These are phyloP conservation scores for Colletotrichum sansevieriae DNA, from an alignment of 2,329 filamentous ascomycete genomes.

Conservation along the genomic window DNA sequence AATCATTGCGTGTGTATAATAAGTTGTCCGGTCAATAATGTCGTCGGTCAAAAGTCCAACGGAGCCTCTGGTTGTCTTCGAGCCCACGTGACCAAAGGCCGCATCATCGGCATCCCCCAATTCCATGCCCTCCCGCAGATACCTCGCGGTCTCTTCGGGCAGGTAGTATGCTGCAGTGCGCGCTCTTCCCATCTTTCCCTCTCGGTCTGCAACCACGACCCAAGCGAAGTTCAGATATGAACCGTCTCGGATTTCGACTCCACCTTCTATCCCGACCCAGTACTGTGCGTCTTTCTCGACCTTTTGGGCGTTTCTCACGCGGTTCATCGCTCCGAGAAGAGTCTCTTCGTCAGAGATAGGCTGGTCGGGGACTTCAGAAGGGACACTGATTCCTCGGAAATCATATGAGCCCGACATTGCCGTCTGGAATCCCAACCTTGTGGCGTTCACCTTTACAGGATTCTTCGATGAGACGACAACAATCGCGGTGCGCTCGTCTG, in stretches of 20 bases:
- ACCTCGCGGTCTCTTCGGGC: slow-evolving; percentile 51
- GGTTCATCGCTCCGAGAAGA: slow-evolving; percentile 54
- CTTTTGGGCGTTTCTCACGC: slow-evolving; percentile 50
- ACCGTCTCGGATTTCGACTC: slow-evolving; percentile 48
- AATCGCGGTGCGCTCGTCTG: slow-evolving; percentile 1
- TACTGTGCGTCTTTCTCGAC: slow-evolving; percentile 51
- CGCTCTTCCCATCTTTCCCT: slow-evolving; percentile 51
- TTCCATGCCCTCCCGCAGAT: slow-evolving; percentile 55
- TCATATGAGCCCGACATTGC: slow-evolving; percentile 42
- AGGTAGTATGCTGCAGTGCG: slow-evolving; percentile 55
- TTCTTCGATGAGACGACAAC: slow-evolving; percentile 56
- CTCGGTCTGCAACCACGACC: slow-evolving; percentile 51
- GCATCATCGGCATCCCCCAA: slow-evolving; percentile 56
- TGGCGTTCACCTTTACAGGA: slow-evolving; percentile 55
- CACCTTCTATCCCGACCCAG: slow-evolving; percentile 58
- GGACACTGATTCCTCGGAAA: slow-evolving; percentile 49
- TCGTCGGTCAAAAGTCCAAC: slow-evolving; percentile 56
- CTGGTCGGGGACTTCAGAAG: slow-evolving; percentile 56
- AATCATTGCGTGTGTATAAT: slow-evolving; percentile 56
- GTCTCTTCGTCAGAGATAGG: slow-evolving; percentile 55
- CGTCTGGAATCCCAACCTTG: slow-evolving; percentile 50
- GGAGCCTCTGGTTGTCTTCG: slow-evolving; percentile 55
- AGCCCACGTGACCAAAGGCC: slow-evolving; percentile 53
- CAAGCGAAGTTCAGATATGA: slow-evolving; percentile 56
- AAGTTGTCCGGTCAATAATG: slow-evolving; percentile 51